A percentile compares a stretch with the other conserved stretches of the same genome.
phyloP scores from a whole-genome alignment of 2,329 filamentous ascomycete species.

The Colletotrichum lini region DNA sequence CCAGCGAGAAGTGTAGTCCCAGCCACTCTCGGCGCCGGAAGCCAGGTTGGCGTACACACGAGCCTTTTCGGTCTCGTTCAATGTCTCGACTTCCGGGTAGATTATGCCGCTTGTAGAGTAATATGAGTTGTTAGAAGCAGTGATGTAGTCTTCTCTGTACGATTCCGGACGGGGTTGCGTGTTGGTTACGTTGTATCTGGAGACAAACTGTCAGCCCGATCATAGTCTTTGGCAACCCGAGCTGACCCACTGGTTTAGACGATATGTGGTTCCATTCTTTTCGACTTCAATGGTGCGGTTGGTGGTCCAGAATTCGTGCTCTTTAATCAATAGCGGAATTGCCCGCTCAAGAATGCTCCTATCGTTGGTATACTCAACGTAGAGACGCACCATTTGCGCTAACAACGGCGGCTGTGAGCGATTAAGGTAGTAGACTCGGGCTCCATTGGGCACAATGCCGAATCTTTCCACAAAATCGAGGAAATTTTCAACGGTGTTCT shows the following conservation, averaged over 20 bases:
- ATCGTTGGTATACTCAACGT: slow-evolving; percentile 76
- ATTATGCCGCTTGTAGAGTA: slow-evolving; percentile 71
- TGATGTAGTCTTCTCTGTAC: slow-evolving; percentile 75
- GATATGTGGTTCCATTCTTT: slow-evolving; percentile 63
- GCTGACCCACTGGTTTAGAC: slow-evolving; percentile 66
- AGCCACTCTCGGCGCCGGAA: slow-evolving; percentile 75
- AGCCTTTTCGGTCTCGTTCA: slow-evolving; percentile 67
- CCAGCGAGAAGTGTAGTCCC: slow-evolving; percentile 75
- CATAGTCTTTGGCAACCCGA: too few species aligned
- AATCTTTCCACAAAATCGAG: slow-evolving; percentile 75
- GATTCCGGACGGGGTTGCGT: slow-evolving; percentile 78
- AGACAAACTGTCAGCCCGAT: neutral
- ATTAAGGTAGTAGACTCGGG: slow-evolving; percentile 77
- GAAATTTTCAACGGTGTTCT: slow-evolving; percentile 80
- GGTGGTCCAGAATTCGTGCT: slow-evolving; percentile 73
- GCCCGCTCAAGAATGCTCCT: slow-evolving; percentile 72
- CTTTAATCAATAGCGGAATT: slow-evolving; percentile 73
- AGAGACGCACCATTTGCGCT: slow-evolving; percentile 75
- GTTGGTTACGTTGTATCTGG: slow-evolving; percentile 72
- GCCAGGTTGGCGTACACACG: slow-evolving; percentile 74
- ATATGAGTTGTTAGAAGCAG: slow-evolving; percentile 76
- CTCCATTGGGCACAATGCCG: slow-evolving; percentile 78
- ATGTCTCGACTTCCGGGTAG: slow-evolving; percentile 65
- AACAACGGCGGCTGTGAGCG: slow-evolving; percentile 77
- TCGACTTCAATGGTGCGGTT: slow-evolving; percentile 72